Percentiles rank a stretch among this genome's conserved stretches.
Evolutionary conservation across 305 asterid species (phyloP).

Genomic region (Ajuga reptans): DNA sequence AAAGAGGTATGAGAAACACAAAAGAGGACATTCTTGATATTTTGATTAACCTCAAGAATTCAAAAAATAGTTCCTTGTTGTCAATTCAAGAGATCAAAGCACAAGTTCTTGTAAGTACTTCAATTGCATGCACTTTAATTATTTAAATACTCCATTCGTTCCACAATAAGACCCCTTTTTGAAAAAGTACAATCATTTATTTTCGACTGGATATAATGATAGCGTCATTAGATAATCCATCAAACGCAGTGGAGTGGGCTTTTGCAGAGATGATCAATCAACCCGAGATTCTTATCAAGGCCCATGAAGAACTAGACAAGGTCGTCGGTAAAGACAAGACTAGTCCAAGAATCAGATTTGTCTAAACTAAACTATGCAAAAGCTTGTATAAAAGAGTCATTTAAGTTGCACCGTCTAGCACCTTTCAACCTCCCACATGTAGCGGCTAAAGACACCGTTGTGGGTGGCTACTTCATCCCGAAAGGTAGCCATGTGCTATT

Average conservation of each 20-base stretch:
- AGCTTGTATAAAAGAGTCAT: conserved; percentile 27
- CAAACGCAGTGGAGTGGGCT: conserved; percentile 23
- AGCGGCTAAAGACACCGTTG: background rate
- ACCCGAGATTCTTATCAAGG: background rate
- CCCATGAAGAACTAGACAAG: conserved; percentile 9
- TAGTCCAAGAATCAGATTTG: conserved; percentile 26
- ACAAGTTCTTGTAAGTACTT: conserved; percentile 20
- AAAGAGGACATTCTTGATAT: conserved; percentile 32
- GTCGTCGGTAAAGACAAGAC: conserved; percentile 20
- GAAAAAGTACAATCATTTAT: too few relatives aligned
- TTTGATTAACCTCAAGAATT: conserved; percentile 26
- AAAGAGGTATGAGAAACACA: background rate
- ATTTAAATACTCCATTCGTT: too few relatives aligned
- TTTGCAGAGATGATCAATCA: conserved; percentile 21
- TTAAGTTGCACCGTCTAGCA: conserved; percentile 21
- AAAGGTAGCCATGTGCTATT: conserved; percentile 22
- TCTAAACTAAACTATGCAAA: conserved; percentile 18
- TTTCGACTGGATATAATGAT: conserved; percentile 27
- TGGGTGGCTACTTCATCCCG: conserved; percentile 26
- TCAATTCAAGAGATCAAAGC: conserved; percentile 24
- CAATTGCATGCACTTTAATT: too few relatives aligned
- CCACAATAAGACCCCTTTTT: too few relatives aligned
- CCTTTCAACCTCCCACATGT: conserved; percentile 26
- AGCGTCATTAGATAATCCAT: conserved; percentile 19
- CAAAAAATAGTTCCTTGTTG: background rate